Evolutionary conservation across 768 basidiomycete species (phyloP), one percentile per base, ranked within the genome.

Genomic region (Boletus tylopilopsis): DNA sequence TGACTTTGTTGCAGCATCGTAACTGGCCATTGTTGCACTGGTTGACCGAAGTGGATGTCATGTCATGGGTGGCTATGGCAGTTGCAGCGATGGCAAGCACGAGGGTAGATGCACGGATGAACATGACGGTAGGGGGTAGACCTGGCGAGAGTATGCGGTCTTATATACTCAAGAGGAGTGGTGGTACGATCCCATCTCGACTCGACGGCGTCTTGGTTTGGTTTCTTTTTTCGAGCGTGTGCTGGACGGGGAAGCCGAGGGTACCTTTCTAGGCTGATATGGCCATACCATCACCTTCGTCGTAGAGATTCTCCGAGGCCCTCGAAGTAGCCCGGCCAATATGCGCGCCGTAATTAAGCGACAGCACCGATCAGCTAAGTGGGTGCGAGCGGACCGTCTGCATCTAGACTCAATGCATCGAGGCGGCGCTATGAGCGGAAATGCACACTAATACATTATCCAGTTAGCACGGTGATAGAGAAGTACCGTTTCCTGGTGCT

Each of bases 401-500:
- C 19, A 12, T 33, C 32, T 37, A 39, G 36, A 19, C 29, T 27
- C 22, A 18, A 51, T 30, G 34, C 47, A 21, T 45, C 16, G 42
- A 36, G 34, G 38, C 10, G 38, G 53, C 32, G 42, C n/a, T 25
- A 35, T 16, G 35, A 35, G 22, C 49, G 52, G 53, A 51, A 29
- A 59, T 55, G 30, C 11, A 1, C 5, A 23, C 45, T 36, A 40
- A 40, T 59, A 62, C 59, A 60, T 60, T 12, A 59, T 49, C 42
- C 46, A 43, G 51, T 24, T 19, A 35, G 41, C 36, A 45, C 41
- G 49, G 45, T 25, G 51, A 62, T 45, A 39, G 32, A 30, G 60
- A 60, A 58, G 51, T 46, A 22, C 29, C 18, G 13, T 5, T 33
- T 30, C 16, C 18, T n/a, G 39, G 40, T 11, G 27, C 35, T 37